Evolutionary conservation across 192 early-diverging fungal species (phyloP).

Genomic region (Chytriomyces sp.): DNA sequence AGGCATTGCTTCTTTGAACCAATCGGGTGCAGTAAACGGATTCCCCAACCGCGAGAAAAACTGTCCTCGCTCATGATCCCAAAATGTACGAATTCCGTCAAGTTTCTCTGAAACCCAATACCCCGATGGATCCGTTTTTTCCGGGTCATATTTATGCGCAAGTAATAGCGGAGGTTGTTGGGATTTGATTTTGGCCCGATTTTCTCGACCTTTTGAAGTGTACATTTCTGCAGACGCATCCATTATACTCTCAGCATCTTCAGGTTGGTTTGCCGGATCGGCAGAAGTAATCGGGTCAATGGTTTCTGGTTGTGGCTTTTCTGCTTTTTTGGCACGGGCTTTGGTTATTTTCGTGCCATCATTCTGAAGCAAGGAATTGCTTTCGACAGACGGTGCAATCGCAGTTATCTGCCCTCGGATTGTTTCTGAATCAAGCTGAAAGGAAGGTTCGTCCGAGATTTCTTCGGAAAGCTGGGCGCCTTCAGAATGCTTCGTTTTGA

Average conservation of each 20-base stretch:
- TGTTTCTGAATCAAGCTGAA: conserved; percentile 47
- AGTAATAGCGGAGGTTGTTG: conserved; percentile 33
- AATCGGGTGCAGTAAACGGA: conserved; percentile 60
- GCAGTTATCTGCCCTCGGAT: conserved; percentile 33
- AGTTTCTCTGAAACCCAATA: conserved; percentile 78
- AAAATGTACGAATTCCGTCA: conserved; percentile 71
- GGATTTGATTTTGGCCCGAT: conserved; percentile 37
- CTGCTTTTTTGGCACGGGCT: background rate
- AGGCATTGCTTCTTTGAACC: conserved; percentile 55
- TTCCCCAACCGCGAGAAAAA: conserved; percentile 66
- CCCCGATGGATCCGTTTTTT: conserved; percentile 60
- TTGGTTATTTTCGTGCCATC: background rate
- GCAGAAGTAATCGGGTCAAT: conserved; percentile 3
- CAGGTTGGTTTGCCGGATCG: too few species aligned
- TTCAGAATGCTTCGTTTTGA: too few species aligned
- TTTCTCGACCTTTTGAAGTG: conserved; percentile 26
- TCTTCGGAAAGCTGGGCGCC: too few species aligned
- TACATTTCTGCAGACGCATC: conserved; percentile 21
- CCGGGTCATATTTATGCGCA: conserved; percentile 35
- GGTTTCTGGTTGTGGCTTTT: background rate
- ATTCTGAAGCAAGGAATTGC: background rate
- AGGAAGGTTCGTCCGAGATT: conserved; percentile 43
- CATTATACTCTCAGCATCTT: too few species aligned
- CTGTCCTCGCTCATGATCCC: conserved; percentile 52
- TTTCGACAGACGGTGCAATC: background rate